Conservation (phyloP, 352 stramenopile genomes). For the Pythium oligandrum region DNA sequence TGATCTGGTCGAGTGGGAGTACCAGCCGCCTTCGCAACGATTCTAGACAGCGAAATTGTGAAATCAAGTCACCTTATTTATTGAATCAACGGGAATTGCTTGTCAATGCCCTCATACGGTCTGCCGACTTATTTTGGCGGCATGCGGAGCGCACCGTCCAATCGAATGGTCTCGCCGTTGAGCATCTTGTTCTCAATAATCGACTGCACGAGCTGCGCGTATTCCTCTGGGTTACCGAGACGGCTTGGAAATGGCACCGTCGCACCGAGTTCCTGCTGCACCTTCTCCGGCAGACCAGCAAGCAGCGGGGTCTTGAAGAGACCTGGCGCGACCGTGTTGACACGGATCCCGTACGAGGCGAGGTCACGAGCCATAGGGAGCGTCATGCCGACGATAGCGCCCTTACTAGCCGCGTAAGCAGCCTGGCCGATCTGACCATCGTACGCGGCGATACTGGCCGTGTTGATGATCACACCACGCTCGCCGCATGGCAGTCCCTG, state of each 20-base stretch:
- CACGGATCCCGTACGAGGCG: slow-evolving; percentile 89
- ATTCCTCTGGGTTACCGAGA: slow-evolving; percentile 94
- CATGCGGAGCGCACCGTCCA: slow-evolving; percentile 97
- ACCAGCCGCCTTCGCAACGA: slow-evolving; percentile 37
- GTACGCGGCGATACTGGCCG: slow-evolving; percentile 96
- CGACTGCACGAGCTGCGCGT: slow-evolving; percentile 90
- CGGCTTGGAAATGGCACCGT: slow-evolving; percentile 95
- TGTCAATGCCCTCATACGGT: too few relatives aligned
- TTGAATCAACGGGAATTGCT: too few relatives aligned
- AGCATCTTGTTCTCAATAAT: slow-evolving; percentile 99
- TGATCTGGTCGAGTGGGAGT: slow-evolving; percentile 36
- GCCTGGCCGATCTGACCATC: slow-evolving; percentile 97
- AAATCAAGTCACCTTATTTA: too few relatives aligned
- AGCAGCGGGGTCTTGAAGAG: slow-evolving; percentile 97
- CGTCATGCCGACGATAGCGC: slow-evolving; percentile 95
- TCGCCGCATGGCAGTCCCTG: slow-evolving; percentile 71
- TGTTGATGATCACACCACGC: slow-evolving; percentile 98
- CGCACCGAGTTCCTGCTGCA: slow-evolving; percentile 90
- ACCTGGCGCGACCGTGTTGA: slow-evolving; percentile 96
- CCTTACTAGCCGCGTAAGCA: slow-evolving; percentile 97
- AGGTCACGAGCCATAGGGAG: slow-evolving; percentile 95
- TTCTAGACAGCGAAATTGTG: slow-evolving; percentile 18
- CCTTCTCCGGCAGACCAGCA: slow-evolving; percentile 91
- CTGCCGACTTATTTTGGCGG: slow-evolving; percentile 66
- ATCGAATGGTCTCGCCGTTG: slow-evolving; percentile 97